phyloP scores from a whole-genome alignment of 1,284 basidiomycete genomes.

The Trichosporon inkin region DNA sequence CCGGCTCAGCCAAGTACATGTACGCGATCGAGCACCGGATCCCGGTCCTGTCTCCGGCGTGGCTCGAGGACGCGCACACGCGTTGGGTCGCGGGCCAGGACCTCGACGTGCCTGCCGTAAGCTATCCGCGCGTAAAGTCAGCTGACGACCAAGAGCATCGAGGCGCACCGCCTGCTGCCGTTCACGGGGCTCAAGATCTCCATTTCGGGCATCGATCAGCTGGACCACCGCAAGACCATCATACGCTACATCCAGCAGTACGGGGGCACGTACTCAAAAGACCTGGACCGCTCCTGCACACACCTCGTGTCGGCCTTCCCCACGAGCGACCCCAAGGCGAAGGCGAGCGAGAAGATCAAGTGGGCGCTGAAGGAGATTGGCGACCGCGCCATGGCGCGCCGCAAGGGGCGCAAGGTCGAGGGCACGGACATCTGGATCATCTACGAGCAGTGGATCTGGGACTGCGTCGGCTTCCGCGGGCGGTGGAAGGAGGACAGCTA shows the following conservation, averaged over 20 bases:
- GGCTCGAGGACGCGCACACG: constrained; percentile 37
- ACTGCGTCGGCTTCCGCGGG: constrained; percentile 45
- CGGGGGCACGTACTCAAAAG: constrained; percentile 46
- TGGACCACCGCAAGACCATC: constrained; percentile 41
- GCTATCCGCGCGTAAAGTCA: background rate
- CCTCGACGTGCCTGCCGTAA: constrained; percentile 28
- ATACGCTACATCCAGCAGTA: constrained; percentile 33
- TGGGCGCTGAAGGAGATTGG: constrained; percentile 40
- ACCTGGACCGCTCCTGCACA: constrained; percentile 44
- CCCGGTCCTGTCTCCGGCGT: constrained; percentile 39
- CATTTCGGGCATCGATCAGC: constrained; percentile 43
- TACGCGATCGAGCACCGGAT: constrained; percentile 43
- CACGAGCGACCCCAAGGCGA: constrained; percentile 31
- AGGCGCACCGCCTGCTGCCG: constrained; percentile 32
- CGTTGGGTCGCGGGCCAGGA: constrained; percentile 34
- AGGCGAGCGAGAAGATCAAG: constrained; percentile 44
- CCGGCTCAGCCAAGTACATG: constrained; percentile 42
- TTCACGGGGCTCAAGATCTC: constrained; percentile 41
- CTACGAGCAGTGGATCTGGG: constrained; percentile 51
- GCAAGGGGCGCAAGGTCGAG: constrained; percentile 32
- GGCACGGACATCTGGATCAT: constrained; percentile 40
- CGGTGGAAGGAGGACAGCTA: constrained; percentile 46
- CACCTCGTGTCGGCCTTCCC: constrained; percentile 44
- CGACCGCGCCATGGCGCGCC: constrained; percentile 27
- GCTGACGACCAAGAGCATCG: constrained; percentile 25